Evolutionary conservation across 768 basidiomycete genomes (phyloP), one percentile per base, ranked within the genome.

Genomic region (Mycena olivaceomarginata): DNA sequence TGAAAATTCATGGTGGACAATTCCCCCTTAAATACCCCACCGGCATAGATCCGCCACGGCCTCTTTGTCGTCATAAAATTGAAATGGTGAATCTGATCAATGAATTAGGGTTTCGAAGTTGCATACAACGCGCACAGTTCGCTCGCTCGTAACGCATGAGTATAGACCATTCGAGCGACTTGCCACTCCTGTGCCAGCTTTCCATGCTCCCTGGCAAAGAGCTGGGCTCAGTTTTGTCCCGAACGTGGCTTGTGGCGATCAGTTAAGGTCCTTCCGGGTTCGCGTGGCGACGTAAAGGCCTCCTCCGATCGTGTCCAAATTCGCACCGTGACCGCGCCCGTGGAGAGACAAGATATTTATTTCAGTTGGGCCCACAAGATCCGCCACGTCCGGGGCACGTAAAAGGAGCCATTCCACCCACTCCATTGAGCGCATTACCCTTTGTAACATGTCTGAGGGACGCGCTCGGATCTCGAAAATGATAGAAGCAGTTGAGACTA

Each of bases 21-120:
- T 25, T 7, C 43, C 56, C 64, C 65, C 48, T 76, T 76, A 71
- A 59, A 75, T 59, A 74, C 41, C 66, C 51, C 20, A 8, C 69
- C 75, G 75, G 75, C 18, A 56, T 66, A 76, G 75, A 76, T 76
- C 75, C 75, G 75, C 31, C 31, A 31, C 31, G 31, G 31, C 31
- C 31, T 31, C 31, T 37, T 57, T 18, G 20, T 37, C 22, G 20
- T 40, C 63, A 20, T 65, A 22, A 65, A 51, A 51, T 62, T 25
- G 25, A 9, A 40, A 25, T 46, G 39, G 39, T 16, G 43, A 39
- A 64, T 37, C 11, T 16, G 64, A 53, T 53, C 48, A 40, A 15
- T 60, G 59, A 3, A 48, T 67, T 74, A 63, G 39, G 4, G 48
- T 48, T 74, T 67, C 43, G 66, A 60, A 73, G 65, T 56, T 48